These are phyloP conservation scores for Neonectria neomacrospora DNA, from an alignment of 2,329 filamentous ascomycete species.

Conservation along the genomic window DNA sequence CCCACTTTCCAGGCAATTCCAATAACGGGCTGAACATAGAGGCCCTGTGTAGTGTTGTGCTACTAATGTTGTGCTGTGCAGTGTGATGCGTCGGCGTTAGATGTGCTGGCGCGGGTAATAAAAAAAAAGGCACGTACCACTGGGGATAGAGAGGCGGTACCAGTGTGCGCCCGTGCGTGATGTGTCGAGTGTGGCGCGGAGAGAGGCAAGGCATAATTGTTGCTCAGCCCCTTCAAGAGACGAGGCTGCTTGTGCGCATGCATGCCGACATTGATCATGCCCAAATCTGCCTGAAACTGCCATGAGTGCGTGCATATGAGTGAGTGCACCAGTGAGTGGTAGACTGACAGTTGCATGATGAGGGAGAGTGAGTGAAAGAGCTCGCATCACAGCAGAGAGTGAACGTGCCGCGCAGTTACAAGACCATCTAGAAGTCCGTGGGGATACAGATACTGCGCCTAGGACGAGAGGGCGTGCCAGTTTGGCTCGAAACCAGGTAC, in stretches of 20 bases:
- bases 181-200: slow-evolving; percentile 26
- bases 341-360: neutral
- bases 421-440: neutral
- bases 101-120: slow-evolving; percentile 13
- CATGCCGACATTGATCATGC: neutral
- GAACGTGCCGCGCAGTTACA: neutral
- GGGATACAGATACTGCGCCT: neutral
- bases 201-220: neutral
- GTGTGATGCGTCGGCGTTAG: slow-evolving; percentile 9
- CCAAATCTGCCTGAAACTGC: neutral
- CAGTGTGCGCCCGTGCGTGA: slow-evolving; percentile 9
- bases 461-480: slow-evolving; percentile 1
- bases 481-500: slow-evolving; percentile 2
- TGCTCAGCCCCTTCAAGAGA: slow-evolving; percentile 18
- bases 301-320: neutral
- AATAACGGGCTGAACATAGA: slow-evolving; percentile 4
- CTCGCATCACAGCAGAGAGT: neutral
- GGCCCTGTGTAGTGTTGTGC: slow-evolving; percentile 3
- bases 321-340: neutral
- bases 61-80: neutral
- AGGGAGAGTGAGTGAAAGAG: neutral
- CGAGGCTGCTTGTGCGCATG: slow-evolving; percentile 6
- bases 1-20: neutral
- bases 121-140: slow-evolving; percentile 14
- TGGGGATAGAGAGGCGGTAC: neutral